Percentiles rank a stretch among this genome's conserved stretches.
Evolutionary conservation across 139 green algal genomes (phyloP).

Genomic region (Monoraphidium neglectum): DNA sequence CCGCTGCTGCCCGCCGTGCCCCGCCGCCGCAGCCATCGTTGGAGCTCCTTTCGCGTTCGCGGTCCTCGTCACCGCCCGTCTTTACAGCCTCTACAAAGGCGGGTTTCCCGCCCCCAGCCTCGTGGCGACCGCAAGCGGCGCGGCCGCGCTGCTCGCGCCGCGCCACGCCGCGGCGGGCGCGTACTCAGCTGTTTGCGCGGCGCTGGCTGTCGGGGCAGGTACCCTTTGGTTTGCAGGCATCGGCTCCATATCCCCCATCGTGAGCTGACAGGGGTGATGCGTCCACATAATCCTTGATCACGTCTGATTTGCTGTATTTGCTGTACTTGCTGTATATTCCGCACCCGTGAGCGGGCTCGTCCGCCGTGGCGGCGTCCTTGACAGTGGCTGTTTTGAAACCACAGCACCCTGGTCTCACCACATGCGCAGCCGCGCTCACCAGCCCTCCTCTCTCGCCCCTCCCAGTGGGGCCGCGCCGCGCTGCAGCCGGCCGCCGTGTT

Average conservation of each 20-base stretch:
- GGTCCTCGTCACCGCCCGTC: slow-evolving; percentile 7
- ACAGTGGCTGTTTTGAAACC: slow-evolving; percentile 24
- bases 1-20: not conserved
- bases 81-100: slow-evolving; percentile 25
- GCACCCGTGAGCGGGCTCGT: not conserved
- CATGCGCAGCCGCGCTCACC: not conserved
- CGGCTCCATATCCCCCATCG: not conserved
- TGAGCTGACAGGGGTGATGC: not conserved
- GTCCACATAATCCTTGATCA: not conserved
- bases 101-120: slow-evolving; percentile 4
- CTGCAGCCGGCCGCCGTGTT: not conserved
- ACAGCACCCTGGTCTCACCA: not conserved
- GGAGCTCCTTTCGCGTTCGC: not conserved
- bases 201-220: slow-evolving; percentile 11
- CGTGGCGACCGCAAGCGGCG: not conserved
- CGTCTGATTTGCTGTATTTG: no score
- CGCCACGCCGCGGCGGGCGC: slow-evolving; percentile 7
- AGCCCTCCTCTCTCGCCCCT: no score
- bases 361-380: not conserved
- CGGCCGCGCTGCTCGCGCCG: slow-evolving; percentile 10
- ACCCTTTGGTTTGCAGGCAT: not conserved
- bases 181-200: slow-evolving; percentile 5
- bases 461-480: not conserved
- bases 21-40: slow-evolving; percentile 14
- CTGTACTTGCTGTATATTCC: not conserved